phyloP scores from a whole-genome alignment of 129 eudicot species.

The Helianthus tuberosus region DNA sequence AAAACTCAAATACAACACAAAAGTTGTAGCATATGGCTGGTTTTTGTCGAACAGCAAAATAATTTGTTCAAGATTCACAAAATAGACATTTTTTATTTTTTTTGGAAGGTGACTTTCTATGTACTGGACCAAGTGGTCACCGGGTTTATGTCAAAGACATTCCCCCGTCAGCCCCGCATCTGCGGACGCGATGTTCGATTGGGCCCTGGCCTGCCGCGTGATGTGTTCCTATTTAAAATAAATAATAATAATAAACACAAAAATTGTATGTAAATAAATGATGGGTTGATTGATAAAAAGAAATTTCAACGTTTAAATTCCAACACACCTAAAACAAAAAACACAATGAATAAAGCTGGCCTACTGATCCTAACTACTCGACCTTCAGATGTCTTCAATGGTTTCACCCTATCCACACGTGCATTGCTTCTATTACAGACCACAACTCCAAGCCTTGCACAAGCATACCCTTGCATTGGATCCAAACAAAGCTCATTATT shows the following conservation, averaged over 20 bases:
- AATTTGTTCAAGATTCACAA: too few species aligned
- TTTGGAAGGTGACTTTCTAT: too few species aligned
- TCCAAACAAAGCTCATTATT: slow-evolving; percentile 72
- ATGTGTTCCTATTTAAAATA: too few species aligned
- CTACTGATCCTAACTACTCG: slow-evolving; percentile 19
- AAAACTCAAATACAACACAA: too few species aligned
- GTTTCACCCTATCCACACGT: slow-evolving; percentile 47
- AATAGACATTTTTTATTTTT: too few species aligned
- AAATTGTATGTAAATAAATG: background rate
- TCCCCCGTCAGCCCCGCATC: too few species aligned
- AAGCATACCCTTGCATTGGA: slow-evolving; percentile 43
- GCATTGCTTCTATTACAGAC: slow-evolving; percentile 50
- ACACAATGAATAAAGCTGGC: slow-evolving; percentile 35
- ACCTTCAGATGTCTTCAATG: slow-evolving; percentile 65
- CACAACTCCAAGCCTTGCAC: slow-evolving; percentile 41
- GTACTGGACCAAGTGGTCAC: too few species aligned
- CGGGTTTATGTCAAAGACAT: too few species aligned
- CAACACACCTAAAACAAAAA: slow-evolving; percentile 33
- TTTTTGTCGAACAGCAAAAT: too few species aligned
- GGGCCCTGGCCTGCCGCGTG: too few species aligned
- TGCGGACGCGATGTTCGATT: too few species aligned
- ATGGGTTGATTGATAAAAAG: slow-evolving; percentile 7
- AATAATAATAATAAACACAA: background rate
- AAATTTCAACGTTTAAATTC: slow-evolving; percentile 21
- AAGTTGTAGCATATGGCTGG: too few species aligned